Conservation (phyloP, 2,329 filamentous ascomycete species). For the Ophiostoma sp. region DNA sequence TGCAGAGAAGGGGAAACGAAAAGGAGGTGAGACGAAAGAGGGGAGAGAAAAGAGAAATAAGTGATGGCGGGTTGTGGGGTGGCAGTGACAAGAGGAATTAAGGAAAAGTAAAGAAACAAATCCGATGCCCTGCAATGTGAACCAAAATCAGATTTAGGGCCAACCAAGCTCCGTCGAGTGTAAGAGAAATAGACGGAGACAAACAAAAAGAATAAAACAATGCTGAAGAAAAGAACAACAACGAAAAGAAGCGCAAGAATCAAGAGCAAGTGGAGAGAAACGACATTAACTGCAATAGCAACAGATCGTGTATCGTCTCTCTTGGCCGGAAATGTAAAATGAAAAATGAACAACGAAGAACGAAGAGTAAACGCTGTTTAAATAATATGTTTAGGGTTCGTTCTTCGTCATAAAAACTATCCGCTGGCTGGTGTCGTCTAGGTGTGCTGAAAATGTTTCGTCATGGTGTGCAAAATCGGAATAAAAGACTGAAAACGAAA, state of each 20-base stretch:
- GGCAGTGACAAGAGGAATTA: conserved; percentile 3
- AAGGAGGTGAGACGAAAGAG: neutral
- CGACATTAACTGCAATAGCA: neutral
- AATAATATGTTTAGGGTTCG: neutral
- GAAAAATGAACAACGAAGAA: neutral
- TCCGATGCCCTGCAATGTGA: neutral
- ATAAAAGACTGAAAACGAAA: conserved; percentile 14
- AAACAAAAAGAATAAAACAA: conserved; percentile 3
- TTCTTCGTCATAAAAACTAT: neutral
- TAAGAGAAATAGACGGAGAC: neutral
- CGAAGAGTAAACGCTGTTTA: neutral
- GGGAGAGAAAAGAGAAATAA: neutral
- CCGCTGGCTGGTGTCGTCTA: neutral
- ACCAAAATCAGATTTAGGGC: conserved; percentile 16
- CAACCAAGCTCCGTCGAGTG: conserved; percentile 14
- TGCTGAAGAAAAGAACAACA: neutral
- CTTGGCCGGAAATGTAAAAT: neutral
- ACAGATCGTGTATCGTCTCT: neutral
- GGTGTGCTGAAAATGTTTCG: neutral
- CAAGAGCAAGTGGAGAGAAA: neutral
- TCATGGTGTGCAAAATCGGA: conserved; percentile 1
- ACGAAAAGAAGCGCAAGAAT: conserved; percentile 5
- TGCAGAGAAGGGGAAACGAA: neutral
- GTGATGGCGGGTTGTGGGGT: neutral
- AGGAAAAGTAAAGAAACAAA: conserved; percentile 5